A percentile compares a stretch with the other conserved stretches of the same genome.
Conservation (phyloP, 208 protist genomes). For the Leptomonas pyrrhocoris region DNA sequence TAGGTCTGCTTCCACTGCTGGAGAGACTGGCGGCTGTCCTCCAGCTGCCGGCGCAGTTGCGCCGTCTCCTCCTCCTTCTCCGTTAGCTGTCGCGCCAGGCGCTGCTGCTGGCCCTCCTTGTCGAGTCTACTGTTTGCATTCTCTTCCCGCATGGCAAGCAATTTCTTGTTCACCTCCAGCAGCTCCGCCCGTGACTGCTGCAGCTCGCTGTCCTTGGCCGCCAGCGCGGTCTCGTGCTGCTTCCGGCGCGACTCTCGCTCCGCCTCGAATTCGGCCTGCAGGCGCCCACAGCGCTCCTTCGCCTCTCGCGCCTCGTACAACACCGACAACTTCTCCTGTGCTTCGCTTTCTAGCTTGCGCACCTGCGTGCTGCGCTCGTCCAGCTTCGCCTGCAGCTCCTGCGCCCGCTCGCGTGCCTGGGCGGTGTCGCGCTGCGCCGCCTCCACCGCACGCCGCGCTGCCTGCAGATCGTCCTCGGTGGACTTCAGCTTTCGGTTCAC, state of each 20-base stretch:
- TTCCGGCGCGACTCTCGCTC: slow-evolving; percentile 47
- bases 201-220: slow-evolving; percentile 58
- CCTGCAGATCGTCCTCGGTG: slow-evolving; percentile 45
- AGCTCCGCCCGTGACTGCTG: slow-evolving; percentile 48
- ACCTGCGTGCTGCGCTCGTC: slow-evolving; percentile 38
- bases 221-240: slow-evolving; percentile 38
- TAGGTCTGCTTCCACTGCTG: slow-evolving; percentile 62
- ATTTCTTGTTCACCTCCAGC: slow-evolving; percentile 41
- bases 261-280: slow-evolving; percentile 46
- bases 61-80: slow-evolving; percentile 59
- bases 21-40: slow-evolving; percentile 41
- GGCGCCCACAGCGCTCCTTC: slow-evolving; percentile 38
- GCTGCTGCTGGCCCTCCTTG: slow-evolving; percentile 43
- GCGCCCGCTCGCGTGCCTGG: slow-evolving; percentile 17
- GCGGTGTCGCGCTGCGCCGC: slow-evolving; percentile 34
- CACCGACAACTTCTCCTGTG: slow-evolving; percentile 35
- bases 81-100: slow-evolving; percentile 38
- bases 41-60: slow-evolving; percentile 47
- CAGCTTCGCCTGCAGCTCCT: slow-evolving; percentile 45
- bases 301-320: slow-evolving; percentile 50
- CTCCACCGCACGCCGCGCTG: slow-evolving; percentile 32
- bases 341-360: slow-evolving; percentile 38
- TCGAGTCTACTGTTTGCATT: slow-evolving; percentile 32
- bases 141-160: slow-evolving; percentile 54
- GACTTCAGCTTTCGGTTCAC: slow-evolving; percentile 33